Evolutionary conservation across 306 rosid genomes (phyloP), one percentile per base, ranked within the genome.

Genomic region (Citrullus mucosospermus): DNA sequence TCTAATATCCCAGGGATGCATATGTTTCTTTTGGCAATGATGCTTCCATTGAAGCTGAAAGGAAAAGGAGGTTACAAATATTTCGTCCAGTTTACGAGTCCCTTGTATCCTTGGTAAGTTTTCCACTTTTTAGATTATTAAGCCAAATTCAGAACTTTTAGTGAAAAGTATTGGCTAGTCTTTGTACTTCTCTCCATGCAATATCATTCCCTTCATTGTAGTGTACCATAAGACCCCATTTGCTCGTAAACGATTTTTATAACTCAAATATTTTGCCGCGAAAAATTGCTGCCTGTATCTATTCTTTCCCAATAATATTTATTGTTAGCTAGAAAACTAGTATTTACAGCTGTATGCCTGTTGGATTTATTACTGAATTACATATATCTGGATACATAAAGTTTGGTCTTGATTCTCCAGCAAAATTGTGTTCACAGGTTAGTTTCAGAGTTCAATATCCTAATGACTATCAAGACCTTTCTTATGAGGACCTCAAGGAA

Each of bases 391-490:
- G 50, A 6, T 77, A 17, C 10, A 38, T 54, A 17, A 67, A 54
- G 18, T 36, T 62, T 79, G 60, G 9, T 41, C 25, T 67, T 54
- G 28, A 57, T 25, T 55, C 20, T 38, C 25, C 28, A 4, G 69
- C 3, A 58, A 77, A 38, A 48, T 70, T 71, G 73, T 82, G 75
- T 74, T 77, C 80, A 17, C 93, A 96, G 99, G 98, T 96, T 79
- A 91, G 97, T 84, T 90, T 87, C 82, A 90, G 98, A 77, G 97
- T 96, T 85, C 97, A 96, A 82, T 96, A 96, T 84, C 99, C 98
- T 84, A 93, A 87, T 87, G 99, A 93, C 84, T 85, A 90, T 87
- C 97, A 88, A 85, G 93, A 88, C 83, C 97, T 92, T 85, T 90
- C 98, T 67, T 85, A 85, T 32, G 99, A 96, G 88, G 99, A 96